phyloP scores from a whole-genome alignment of 2,329 filamentous ascomycete species.

The Aurifilum marmelostoma region DNA sequence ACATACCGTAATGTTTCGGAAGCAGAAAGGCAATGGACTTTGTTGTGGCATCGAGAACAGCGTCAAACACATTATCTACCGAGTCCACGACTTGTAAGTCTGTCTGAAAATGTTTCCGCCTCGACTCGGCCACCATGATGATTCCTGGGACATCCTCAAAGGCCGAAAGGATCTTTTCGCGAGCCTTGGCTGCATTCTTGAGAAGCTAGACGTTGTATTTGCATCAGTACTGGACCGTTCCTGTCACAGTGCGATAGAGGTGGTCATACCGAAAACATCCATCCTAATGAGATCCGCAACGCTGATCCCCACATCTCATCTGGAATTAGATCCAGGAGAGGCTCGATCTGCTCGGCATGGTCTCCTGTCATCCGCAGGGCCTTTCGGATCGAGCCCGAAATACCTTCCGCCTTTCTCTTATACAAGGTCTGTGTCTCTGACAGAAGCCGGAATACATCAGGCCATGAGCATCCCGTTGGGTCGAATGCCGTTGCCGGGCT shows the following conservation, averaged over 20 bases:
- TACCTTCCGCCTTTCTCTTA: not conserved
- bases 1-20: not conserved
- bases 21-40: not conserved
- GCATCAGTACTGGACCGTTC: not conserved
- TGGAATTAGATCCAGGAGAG: not conserved
- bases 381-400: not conserved
- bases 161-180: not conserved
- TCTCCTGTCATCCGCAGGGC: not conserved
- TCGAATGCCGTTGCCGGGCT: not conserved
- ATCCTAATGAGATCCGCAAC: not conserved
- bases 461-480: not conserved
- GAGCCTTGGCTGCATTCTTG: not conserved
- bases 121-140: not conserved
- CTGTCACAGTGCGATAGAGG: not conserved
- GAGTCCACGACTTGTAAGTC: not conserved
- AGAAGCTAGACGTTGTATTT: not conserved
- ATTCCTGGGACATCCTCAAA: not conserved
- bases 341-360: not conserved
- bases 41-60: not conserved
- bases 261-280: not conserved
- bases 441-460: not conserved
- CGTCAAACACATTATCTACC: not conserved
- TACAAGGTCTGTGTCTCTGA: not conserved
- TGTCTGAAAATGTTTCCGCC: not conserved
- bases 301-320: not conserved